Evolutionary conservation across 2,329 filamentous ascomycete genomes (phyloP).

Genomic region (Colletotrichum sublineola): DNA sequence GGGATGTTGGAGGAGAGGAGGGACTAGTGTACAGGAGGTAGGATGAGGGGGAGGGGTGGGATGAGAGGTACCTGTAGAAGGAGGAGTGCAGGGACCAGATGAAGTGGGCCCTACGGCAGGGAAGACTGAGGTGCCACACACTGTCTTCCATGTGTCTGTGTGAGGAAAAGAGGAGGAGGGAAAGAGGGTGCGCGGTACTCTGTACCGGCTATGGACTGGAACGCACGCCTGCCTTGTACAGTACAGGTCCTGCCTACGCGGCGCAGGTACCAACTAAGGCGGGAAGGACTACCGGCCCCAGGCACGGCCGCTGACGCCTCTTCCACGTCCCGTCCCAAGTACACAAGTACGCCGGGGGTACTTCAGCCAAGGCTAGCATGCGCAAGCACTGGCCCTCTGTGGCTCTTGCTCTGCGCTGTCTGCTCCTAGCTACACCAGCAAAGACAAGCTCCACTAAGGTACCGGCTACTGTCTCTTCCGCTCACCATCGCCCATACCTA

Average conservation of each 20-base stretch:
- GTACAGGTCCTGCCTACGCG: slow-evolving; percentile 18
- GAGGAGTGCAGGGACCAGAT: slow-evolving; percentile 20
- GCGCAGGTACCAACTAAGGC: slow-evolving; percentile 13
- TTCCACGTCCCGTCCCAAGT: slow-evolving; percentile 24
- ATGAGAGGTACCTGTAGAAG: neutral
- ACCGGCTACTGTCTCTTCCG: slow-evolving; percentile 34
- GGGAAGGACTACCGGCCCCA: slow-evolving; percentile 15
- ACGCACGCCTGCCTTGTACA: slow-evolving; percentile 2
- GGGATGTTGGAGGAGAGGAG: slow-evolving; percentile 3
- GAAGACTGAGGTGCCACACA: neutral
- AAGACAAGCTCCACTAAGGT: slow-evolving; percentile 23
- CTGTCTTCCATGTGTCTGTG: slow-evolving; percentile 2
- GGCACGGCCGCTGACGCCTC: slow-evolving; percentile 23
- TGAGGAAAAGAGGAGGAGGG: neutral
- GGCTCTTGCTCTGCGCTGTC: slow-evolving; percentile 3
- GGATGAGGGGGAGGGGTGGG: neutral
- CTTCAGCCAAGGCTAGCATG: slow-evolving; percentile 26
- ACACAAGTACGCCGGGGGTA: slow-evolving; percentile 22
- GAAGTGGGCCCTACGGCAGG: slow-evolving; percentile 24
- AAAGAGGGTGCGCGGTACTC: neutral
- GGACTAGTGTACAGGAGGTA: neutral
- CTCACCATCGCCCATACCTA: slow-evolving; percentile 33
- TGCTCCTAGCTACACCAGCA: slow-evolving; percentile 11
- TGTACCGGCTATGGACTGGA: neutral
- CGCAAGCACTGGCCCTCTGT: slow-evolving; percentile 4